phyloP scores from a whole-genome alignment of 495 filamentous ascomycete species.

The Chaetomium fimeti region DNA sequence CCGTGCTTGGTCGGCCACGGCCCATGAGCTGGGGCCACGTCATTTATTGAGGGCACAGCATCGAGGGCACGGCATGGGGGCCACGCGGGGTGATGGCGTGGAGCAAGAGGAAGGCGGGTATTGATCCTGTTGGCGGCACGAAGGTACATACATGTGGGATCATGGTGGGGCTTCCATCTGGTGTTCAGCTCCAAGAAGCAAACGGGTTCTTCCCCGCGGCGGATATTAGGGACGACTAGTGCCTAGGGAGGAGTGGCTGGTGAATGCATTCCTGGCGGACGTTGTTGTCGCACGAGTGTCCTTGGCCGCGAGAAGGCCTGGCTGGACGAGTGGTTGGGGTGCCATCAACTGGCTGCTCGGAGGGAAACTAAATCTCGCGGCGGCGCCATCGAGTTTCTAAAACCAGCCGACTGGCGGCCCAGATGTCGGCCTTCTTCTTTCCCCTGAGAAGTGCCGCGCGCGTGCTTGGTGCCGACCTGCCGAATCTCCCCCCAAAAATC shows the following conservation, averaged over 20 bases:
- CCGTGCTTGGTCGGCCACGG: neutral
- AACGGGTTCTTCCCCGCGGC: neutral
- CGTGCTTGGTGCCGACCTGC: neutral
- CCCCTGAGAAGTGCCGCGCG: conserved; percentile 1
- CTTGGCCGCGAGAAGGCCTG: neutral
- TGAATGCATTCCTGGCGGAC: neutral
- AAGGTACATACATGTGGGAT: conserved; percentile 3
- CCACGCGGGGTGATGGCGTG: neutral
- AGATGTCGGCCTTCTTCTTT: neutral
- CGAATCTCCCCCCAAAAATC: no score
- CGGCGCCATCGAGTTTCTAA: neutral
- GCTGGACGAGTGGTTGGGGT: neutral
- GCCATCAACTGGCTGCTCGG: neutral
- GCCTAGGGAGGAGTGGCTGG: no score
- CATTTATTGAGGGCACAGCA: conserved; percentile 14
- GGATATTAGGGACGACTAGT: neutral
- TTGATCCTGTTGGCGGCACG: conserved; percentile 7
- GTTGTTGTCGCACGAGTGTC: neutral
- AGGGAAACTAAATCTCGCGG: neutral
- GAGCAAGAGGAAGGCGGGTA: neutral
- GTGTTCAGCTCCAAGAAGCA: neutral
- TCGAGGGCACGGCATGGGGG: conserved; percentile 4
- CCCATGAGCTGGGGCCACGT: conserved; percentile 14
- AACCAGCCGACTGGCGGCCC: neutral
- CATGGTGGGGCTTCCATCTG: neutral